These are phyloP conservation scores for Claviceps quebecensis DNA, from an alignment of 2,329 filamentous ascomycete genomes.

Conservation along the genomic window DNA sequence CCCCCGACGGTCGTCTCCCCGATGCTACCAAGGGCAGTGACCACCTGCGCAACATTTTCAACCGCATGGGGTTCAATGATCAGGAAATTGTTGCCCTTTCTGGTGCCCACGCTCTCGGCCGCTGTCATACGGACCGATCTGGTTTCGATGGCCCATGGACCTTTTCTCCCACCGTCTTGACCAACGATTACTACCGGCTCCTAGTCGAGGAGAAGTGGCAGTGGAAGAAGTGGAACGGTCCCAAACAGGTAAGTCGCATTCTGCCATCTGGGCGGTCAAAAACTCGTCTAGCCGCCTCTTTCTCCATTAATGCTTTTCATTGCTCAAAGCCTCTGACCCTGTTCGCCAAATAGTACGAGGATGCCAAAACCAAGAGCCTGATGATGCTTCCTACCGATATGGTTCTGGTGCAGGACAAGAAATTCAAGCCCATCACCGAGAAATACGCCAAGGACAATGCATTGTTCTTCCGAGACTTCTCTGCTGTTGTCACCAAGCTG, in stretches of 20 bases:
- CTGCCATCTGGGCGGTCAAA: neutral
- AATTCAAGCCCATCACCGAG: constrained; percentile 66
- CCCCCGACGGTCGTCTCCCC: constrained; percentile 76
- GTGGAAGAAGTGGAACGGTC: constrained; percentile 83
- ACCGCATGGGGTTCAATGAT: constrained; percentile 96
- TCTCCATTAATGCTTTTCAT: neutral
- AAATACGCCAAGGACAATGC: constrained; percentile 86
- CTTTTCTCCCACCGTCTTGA: constrained; percentile 79
- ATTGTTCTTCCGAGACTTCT: constrained; percentile 87
- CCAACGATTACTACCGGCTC: constrained; percentile 88
- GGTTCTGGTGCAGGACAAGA: constrained; percentile 75
- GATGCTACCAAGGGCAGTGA: constrained; percentile 65
- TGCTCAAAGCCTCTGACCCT: constrained; percentile 5
- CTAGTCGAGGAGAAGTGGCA: constrained; percentile 87
- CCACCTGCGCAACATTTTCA: constrained; percentile 85
- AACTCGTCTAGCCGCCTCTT: neutral
- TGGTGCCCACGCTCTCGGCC: constrained; percentile 76
- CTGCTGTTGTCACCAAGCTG: constrained; percentile 61
- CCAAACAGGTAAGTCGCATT: constrained; percentile 44
- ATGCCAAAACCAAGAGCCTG: constrained; percentile 70
- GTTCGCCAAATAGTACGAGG: constrained; percentile 54
- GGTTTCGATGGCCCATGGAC: constrained; percentile 87
- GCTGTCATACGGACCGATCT: constrained; percentile 78
- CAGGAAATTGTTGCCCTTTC: constrained; percentile 86
- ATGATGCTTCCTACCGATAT: constrained; percentile 98